phyloP scores from a whole-genome alignment of 257 asterid species.

The Knoxia roxburghii region DNA sequence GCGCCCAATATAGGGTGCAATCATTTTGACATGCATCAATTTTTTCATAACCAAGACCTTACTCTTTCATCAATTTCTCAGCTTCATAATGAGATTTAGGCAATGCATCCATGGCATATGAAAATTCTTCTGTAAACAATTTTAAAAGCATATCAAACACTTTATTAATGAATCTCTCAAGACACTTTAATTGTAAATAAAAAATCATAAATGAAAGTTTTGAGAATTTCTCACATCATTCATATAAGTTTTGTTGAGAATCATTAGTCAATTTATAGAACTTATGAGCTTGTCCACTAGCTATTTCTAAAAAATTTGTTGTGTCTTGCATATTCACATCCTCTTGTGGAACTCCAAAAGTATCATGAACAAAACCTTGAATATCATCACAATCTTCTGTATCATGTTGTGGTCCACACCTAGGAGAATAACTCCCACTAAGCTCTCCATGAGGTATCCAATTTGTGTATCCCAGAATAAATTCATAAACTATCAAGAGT shows the following conservation, averaged over 20 bases:
- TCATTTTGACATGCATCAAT: conserved; percentile 10
- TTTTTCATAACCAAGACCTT: not conserved
- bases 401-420: not conserved
- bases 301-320: not conserved
- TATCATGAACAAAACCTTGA: not conserved
- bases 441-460: not conserved
- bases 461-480: not conserved
- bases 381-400: not conserved
- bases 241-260: not conserved
- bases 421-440: not conserved
- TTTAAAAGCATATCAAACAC: not conserved
- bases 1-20: not conserved
- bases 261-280: not conserved
- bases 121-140: not conserved
- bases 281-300: not conserved
- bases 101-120: not conserved
- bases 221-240: not conserved
- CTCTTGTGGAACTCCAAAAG: too few relatives aligned
- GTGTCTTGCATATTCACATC: not conserved
- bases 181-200: not conserved
- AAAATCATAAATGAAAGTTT: not conserved
- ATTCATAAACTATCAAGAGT: not conserved
- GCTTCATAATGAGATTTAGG: not conserved
- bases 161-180: not conserved
- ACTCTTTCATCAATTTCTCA: not conserved